Evolutionary conservation across 129 eudicot genomes (phyloP).

Genomic region (Flaveria bidentis): DNA sequence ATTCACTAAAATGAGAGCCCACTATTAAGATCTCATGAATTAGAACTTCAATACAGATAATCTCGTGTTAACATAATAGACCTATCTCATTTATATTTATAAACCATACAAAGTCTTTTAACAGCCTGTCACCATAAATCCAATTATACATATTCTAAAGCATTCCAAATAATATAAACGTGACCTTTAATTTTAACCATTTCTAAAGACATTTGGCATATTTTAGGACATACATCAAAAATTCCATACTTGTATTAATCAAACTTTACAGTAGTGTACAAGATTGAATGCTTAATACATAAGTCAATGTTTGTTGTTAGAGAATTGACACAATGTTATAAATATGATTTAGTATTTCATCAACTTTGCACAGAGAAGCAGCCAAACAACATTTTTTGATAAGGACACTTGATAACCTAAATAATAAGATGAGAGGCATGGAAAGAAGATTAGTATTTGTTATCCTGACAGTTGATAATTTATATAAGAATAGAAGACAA

Average conservation of each 20-base stretch:
- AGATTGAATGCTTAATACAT: slow-evolving; percentile 2
- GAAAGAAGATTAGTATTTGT: not conserved
- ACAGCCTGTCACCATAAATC: slow-evolving; percentile 21
- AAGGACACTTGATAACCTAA: slow-evolving; percentile 9
- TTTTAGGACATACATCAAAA: slow-evolving; percentile 25
- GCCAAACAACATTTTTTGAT: slow-evolving; percentile 3
- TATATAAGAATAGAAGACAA: not conserved
- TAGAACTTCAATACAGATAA: slow-evolving; percentile 72
- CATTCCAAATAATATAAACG: slow-evolving; percentile 16
- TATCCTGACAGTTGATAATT: not conserved
- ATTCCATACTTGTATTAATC: slow-evolving; percentile 15
- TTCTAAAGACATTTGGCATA: slow-evolving; percentile 26
- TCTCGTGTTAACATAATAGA: slow-evolving; percentile 37
- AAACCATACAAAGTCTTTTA: not conserved
- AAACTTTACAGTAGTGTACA: slow-evolving; percentile 6
- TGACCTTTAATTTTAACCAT: slow-evolving; percentile 28
- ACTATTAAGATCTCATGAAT: slow-evolving; percentile 76
- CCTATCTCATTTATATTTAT: too few species aligned
- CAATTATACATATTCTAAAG: slow-evolving; percentile 29
- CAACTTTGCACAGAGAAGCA: slow-evolving; percentile 22
- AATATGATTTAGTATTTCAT: not conserved
- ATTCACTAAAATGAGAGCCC: slow-evolving; percentile 81
- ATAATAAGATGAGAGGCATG: not conserved
- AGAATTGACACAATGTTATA: slow-evolving; percentile 2
- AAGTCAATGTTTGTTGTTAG: not conserved